Percentiles rank a stretch among this genome's conserved stretches.
These are phyloP conservation scores for Avena atlantica DNA, from an alignment of 176 grass and related monocot genomes.

Conservation along the genomic window DNA sequence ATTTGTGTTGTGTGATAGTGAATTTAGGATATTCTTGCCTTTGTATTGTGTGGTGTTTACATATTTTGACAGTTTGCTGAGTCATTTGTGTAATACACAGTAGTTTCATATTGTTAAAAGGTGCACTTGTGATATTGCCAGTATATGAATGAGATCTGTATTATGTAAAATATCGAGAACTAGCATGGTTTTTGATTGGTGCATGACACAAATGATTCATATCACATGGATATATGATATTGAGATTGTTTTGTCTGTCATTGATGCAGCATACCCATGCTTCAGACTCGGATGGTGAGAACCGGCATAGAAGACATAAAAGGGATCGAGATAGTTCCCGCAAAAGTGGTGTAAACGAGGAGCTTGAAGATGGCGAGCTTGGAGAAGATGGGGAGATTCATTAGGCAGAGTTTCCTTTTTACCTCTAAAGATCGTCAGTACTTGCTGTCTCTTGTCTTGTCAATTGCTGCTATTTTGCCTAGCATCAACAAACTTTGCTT, in stretches of 20 bases:
- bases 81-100: background rate
- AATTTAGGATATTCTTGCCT: background rate
- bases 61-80: slow-evolving; percentile 2
- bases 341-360: slow-evolving; percentile 68
- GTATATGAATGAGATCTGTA: background rate
- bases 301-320: slow-evolving; percentile 76
- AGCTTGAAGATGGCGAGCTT: slow-evolving; percentile 97
- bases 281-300: slow-evolving; percentile 90
- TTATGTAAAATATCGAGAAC: background rate
- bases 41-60: slow-evolving; percentile 29
- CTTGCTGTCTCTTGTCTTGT: slow-evolving; percentile 43
- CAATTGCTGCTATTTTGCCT: slow-evolving; percentile 23
- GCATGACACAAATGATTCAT: background rate
- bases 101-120: background rate
- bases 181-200: slow-evolving; percentile 1
- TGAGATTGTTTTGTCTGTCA: slow-evolving; percentile 38
- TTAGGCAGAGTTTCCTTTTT: slow-evolving; percentile 52
- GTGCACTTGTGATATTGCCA: background rate
- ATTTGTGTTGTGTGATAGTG: background rate
- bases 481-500: slow-evolving; percentile 6
- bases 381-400: slow-evolving; percentile 89
- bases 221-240: slow-evolving; percentile 3
- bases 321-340: slow-evolving; percentile 83
- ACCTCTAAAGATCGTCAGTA: slow-evolving; percentile 54
- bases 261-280: slow-evolving; percentile 75